Conservation (phyloP, 2,329 filamentous ascomycete species). For the Penicillium carneum region DNA sequence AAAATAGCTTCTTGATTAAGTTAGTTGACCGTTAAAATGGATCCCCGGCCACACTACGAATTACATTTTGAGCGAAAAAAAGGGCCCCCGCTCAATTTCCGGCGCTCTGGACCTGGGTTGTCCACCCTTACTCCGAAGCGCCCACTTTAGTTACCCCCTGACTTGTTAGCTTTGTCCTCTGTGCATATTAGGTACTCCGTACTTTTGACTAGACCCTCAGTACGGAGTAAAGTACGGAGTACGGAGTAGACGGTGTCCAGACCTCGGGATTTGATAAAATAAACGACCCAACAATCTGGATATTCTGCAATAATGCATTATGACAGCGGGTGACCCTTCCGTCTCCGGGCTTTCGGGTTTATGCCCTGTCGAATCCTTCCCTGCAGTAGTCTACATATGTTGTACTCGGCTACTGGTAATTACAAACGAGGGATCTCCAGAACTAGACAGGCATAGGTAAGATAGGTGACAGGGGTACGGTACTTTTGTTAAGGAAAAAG, state of each 20-base stretch:
- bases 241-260: background rate
- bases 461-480: background rate
- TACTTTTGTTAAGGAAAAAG: slow-evolving; percentile 3
- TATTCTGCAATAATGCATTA: background rate
- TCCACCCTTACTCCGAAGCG: background rate
- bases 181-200: slow-evolving; percentile 3
- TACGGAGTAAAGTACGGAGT: too few relatives aligned
- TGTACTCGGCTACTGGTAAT: too few relatives aligned
- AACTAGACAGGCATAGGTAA: too few relatives aligned
- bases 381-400: background rate
- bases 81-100: background rate
- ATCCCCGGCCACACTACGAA: slow-evolving; percentile 1
- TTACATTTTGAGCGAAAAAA: background rate
- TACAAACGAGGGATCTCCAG: background rate
- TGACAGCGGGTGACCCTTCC: slow-evolving; percentile 14
- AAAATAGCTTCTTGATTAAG: slow-evolving; percentile 12
- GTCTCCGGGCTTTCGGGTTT: background rate
- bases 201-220: slow-evolving; percentile 3
- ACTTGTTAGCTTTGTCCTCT: background rate
- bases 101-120: slow-evolving; percentile 3
- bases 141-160: background rate
- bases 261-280: background rate
- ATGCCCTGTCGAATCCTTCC: background rate
- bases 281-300: slow-evolving; percentile 5
- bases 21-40: slow-evolving; percentile 29